Evolutionary conservation across 2,329 filamentous ascomycete genomes (phyloP).

Genomic region (Ceratocystis colombiana): DNA sequence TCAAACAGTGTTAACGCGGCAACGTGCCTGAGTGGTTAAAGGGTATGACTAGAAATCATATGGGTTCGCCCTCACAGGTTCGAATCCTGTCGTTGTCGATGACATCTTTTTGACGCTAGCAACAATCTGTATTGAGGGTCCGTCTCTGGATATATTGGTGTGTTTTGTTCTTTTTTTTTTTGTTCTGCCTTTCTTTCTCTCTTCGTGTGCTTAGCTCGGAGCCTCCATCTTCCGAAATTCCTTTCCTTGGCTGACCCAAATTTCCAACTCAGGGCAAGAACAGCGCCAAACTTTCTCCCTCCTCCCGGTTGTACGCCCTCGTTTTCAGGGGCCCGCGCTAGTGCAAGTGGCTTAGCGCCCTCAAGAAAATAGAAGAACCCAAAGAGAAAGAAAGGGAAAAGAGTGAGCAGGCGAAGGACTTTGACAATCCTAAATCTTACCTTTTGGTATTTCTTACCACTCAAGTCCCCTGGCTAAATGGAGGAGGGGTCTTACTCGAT

Average conservation of each 20-base stretch:
- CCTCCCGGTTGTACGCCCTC: not conserved
- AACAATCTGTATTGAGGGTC: fast-evolving
- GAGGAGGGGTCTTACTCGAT: too few species aligned
- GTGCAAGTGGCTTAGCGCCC: slow-evolving; percentile 4
- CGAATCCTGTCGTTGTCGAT: slow-evolving; percentile 24
- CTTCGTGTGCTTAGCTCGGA: not conserved
- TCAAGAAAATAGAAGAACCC: not conserved
- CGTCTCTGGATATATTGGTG: not conserved
- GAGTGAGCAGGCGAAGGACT: not conserved
- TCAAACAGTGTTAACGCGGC: not conserved
- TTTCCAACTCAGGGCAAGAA: not conserved
- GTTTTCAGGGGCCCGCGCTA: slow-evolving; percentile 10
- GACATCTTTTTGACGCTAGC: not conserved
- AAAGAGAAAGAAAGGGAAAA: not conserved
- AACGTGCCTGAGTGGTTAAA: slow-evolving; percentile 25
- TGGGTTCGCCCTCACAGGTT: slow-evolving; percentile 25
- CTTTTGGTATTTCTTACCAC: not conserved
- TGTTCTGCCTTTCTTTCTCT: not conserved
- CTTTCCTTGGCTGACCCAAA: not conserved
- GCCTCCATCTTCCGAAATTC: not conserved
- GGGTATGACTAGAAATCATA: slow-evolving; percentile 26
- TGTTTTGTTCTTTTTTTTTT: not conserved
- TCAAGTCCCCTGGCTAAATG: not conserved
- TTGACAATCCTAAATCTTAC: not conserved
- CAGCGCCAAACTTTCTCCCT: too few species aligned